Base-by-base conservation (phyloP, 495 filamentous ascomycete genomes). In the Xylaria intraflava region DNA sequence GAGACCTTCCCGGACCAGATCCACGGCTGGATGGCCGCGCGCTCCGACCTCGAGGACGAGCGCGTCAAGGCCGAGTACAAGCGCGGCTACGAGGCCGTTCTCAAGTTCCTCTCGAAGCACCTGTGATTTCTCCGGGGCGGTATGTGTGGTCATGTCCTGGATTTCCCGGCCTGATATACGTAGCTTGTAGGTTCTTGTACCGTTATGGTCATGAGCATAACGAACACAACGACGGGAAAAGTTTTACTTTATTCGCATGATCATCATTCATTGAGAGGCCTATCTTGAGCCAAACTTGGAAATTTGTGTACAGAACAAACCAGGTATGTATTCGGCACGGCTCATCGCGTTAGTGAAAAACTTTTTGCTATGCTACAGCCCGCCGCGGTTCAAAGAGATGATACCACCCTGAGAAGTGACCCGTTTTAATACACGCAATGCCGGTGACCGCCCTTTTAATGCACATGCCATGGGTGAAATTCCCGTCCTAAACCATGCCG, bases 1-100 rank as follows among this genome's bases (percentile, higher is more conserved):
- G 86, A 93, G 80, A 91, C 78, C 29, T 96, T 88, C 62, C 55
- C 68, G 9, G 83, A 87, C 57, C 89, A 94, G 78, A 80, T 94
- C 43, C 90, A 96, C 70, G 90, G 90, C 26, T 96, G 84, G 81
- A 95, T 96, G 90, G 88, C 87, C 17, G 90, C 90, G 5, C 74
- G 87, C 22, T 75, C 72, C 19, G 77, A 93, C 64, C 65, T 94
- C 33, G 78, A 83, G 51, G 71, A 94, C 59, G 70, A 70, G 6
- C 76, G 78, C 53, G 84, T 89, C 38, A 82, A 77, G 66, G 77
- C 74, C 62, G 88, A 91, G 73, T 95, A 94, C 67, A 79, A 83
- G 70, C 72, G 86, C 12, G 90, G 88, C 0, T 95, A 95, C 65
- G 77, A 83, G 76, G 79, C 78, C 11, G 72, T 88, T 50, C 62